Conservation (phyloP, 371 early-diverging fungal species). For the Mucor racemosus region DNA sequence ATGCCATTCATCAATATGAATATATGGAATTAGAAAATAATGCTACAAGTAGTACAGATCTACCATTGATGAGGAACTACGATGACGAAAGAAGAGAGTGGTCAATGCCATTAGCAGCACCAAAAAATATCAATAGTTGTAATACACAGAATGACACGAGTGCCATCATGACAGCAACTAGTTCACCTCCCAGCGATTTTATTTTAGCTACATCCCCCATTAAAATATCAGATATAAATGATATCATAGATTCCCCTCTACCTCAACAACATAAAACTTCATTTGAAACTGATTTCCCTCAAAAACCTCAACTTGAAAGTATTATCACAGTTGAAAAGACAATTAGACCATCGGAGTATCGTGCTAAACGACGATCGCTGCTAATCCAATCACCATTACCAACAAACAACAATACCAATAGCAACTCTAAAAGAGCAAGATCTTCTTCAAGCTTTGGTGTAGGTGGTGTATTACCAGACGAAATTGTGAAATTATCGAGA, state of each 20-base stretch:
- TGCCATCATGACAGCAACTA: not conserved
- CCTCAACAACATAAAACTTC: not conserved
- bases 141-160: not conserved
- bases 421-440: slow-evolving; percentile 13
- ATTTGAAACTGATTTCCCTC: not conserved
- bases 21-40: slow-evolving; percentile 30
- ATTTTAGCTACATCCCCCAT: not conserved
- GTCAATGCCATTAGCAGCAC: not conserved
- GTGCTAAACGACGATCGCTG: slow-evolving; percentile 53
- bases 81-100: slow-evolving; percentile 10
- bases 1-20: slow-evolving; percentile 55
- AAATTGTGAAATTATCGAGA: slow-evolving; percentile 5
- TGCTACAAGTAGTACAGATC: slow-evolving; percentile 15
- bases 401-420: not conserved
- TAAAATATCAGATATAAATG: not conserved
- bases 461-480: slow-evolving; percentile 33
- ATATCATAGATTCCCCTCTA: not conserved
- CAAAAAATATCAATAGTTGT: not conserved
- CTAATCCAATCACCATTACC: slow-evolving; percentile 38
- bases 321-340: slow-evolving; percentile 20
- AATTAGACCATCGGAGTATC: slow-evolving; percentile 50
- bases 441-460: slow-evolving; percentile 22
- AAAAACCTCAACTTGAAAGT: not conserved
- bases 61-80: slow-evolving; percentile 5
- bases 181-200: not conserved